phyloP scores from a whole-genome alignment of 345 rosid species.

The Rhizophora mangle region DNA sequence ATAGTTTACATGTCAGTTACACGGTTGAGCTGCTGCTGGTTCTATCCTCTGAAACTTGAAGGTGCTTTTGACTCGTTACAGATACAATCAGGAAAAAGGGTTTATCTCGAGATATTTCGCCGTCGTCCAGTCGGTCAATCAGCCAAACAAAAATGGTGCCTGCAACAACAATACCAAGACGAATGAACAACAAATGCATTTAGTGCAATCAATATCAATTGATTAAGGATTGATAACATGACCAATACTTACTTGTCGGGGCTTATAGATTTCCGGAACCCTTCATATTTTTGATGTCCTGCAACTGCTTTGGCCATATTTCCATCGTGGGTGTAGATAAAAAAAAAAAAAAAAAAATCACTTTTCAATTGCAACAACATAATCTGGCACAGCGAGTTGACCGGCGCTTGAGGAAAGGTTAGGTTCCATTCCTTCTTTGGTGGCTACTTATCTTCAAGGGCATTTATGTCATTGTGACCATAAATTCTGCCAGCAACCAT shows the following conservation, averaged over 20 bases:
- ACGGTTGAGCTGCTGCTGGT: neutral
- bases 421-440: slow-evolving; percentile 45
- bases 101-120: slow-evolving; percentile 38
- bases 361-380: slow-evolving; percentile 61
- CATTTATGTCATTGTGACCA: slow-evolving; percentile 41
- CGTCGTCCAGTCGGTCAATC: slow-evolving; percentile 53
- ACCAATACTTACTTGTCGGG: slow-evolving; percentile 50
- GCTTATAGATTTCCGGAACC: slow-evolving; percentile 60
- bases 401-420: slow-evolving; percentile 32
- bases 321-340: slow-evolving; percentile 61
- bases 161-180: slow-evolving; percentile 26
- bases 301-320: slow-evolving; percentile 78
- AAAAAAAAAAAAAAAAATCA: slow-evolving; percentile 50
- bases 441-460: slow-evolving; percentile 51
- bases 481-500: slow-evolving; percentile 69
- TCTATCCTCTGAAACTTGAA: neutral
- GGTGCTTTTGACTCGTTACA: slow-evolving; percentile 30
- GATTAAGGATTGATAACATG: too few species aligned
- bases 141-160: slow-evolving; percentile 50
- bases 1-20: too few species aligned
- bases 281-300: slow-evolving; percentile 65
- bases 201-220: neutral
- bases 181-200: neutral
- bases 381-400: slow-evolving; percentile 65
- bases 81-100: slow-evolving; percentile 65